Evolutionary conservation across 1,284 basidiomycete genomes (phyloP), one percentile per base, ranked within the genome.

Genomic region (Ustilago esculenta): DNA sequence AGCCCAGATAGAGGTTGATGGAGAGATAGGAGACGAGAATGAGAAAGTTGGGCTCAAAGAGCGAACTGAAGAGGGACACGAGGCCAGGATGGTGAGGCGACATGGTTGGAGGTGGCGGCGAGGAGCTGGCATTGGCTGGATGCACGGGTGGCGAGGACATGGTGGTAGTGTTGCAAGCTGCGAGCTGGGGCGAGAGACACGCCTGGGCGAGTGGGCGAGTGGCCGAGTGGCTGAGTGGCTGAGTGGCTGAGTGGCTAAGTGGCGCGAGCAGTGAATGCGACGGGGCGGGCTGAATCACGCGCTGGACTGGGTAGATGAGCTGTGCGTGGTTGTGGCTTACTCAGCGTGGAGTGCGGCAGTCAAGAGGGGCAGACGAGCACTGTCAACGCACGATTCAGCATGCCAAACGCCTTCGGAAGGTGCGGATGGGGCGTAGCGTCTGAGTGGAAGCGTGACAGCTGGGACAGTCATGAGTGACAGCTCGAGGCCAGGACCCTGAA

Each of bases 11-110:
- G 37, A 63, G 25, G 27, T 65, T 73, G 51, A 69, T 40, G 42
- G 29, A 33, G 40, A 73, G 58, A 32, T 75, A 75, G n/a, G 33
- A 15, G 30, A 66, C 32, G 33, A 75, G 59, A 42, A 75, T 70
- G 57, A 65, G 43, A 9, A 72, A 46, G 49, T 75, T 72, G 43
- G 66, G 72, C 30, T 74, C 67, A n/a, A 74, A 47, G 21, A 67
- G 30, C 18, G 70, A 46, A 24, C 30, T 35, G 52, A 70, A 4
- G 12, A 73, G 53, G 5, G 66, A 61, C 27, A 47, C 33, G 46
- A 65, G 52, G 39, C 50, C 30, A 4, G 52, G 52, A 25, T 59
- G 37, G 49, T 53, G 45, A 24, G 52, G 55, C 32, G 55, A 57
- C 53, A 61, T 44, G 35, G 39, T 37, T 34, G 2, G 12, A 29